phyloP scores from a whole-genome alignment of 441 rosid genomes.

The Capsella rubella region DNA sequence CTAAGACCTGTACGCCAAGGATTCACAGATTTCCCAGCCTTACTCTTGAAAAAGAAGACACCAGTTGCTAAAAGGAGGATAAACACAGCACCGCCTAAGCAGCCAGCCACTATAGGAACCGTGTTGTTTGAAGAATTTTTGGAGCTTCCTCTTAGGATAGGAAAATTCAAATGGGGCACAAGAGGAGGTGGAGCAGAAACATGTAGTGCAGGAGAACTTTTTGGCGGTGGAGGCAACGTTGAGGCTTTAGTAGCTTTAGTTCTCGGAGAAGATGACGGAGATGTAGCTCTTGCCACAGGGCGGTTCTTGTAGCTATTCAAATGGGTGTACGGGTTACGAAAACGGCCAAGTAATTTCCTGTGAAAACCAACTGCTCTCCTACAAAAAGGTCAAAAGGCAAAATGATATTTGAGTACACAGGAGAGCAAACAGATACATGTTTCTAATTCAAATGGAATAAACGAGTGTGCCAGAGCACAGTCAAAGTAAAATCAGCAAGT shows the following conservation, averaged over 20 bases:
- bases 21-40: conserved; percentile 63
- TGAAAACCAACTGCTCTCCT: conserved; percentile 29
- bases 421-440: neutral
- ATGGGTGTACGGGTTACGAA: conserved; percentile 16
- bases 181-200: conserved; percentile 42
- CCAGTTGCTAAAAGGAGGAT: conserved; percentile 54
- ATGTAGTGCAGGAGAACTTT: conserved; percentile 8
- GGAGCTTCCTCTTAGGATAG: conserved; percentile 28
- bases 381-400: neutral
- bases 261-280: conserved; percentile 27
- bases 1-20: conserved; percentile 97
- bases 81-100: conserved; percentile 56
- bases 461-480: neutral
- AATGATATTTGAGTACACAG: neutral
- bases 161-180: conserved; percentile 7
- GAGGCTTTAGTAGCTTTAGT: neutral
- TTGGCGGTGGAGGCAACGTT: conserved; percentile 16
- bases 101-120: conserved; percentile 38
- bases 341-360: conserved; percentile 40
- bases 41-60: conserved; percentile 48
- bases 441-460: neutral
- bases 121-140: conserved; percentile 11
- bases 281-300: neutral
- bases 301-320: neutral
- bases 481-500: conserved; percentile 20